These are phyloP conservation scores for Phytopythium mirpurense DNA, from an alignment of 352 stramenopile species.

Conservation along the genomic window DNA sequence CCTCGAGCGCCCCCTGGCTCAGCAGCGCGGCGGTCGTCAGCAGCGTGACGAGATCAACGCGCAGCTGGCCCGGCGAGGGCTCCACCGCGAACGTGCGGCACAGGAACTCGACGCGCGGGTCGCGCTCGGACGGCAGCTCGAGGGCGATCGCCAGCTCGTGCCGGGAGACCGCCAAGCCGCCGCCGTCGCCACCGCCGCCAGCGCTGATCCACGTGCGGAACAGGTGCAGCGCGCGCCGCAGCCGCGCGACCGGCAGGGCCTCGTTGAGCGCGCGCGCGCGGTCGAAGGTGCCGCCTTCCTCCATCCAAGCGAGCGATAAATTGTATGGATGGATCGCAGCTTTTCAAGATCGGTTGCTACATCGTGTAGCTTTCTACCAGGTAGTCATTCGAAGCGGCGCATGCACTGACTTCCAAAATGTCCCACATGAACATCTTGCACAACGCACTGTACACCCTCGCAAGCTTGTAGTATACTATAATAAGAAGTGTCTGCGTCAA, in stretches of 20 bases:
- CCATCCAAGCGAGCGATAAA: too few relatives aligned
- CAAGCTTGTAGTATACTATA: too few relatives aligned
- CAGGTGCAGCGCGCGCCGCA: constrained; percentile 53
- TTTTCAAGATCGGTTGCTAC: constrained; percentile 9
- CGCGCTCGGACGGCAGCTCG: constrained; percentile 29
- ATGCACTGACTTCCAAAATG: too few relatives aligned
- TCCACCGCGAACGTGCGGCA: constrained; percentile 31
- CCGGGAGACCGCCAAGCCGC: constrained; percentile 48
- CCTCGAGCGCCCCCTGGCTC: constrained; percentile 38
- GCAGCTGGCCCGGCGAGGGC: neutral
- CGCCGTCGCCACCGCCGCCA: constrained; percentile 44
- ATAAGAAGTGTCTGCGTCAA: too few relatives aligned
- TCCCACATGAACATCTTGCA: too few relatives aligned
- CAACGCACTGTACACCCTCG: too few relatives aligned
- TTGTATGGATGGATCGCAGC: constrained; percentile 6
- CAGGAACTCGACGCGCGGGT: constrained; percentile 38
- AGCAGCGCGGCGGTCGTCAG: constrained; percentile 37
- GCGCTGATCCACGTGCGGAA: constrained; percentile 53
- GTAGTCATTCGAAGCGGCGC: too few relatives aligned
- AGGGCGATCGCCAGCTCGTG: constrained; percentile 63
- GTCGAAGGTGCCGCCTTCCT: constrained; percentile 22
- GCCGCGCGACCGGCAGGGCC: constrained; percentile 30
- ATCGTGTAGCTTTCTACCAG: too few relatives aligned
- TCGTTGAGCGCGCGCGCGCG: constrained; percentile 34
- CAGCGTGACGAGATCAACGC: constrained; percentile 56